Base-by-base conservation (phyloP, 495 filamentous ascomycete genomes). In the Penicillium manginii region DNA sequence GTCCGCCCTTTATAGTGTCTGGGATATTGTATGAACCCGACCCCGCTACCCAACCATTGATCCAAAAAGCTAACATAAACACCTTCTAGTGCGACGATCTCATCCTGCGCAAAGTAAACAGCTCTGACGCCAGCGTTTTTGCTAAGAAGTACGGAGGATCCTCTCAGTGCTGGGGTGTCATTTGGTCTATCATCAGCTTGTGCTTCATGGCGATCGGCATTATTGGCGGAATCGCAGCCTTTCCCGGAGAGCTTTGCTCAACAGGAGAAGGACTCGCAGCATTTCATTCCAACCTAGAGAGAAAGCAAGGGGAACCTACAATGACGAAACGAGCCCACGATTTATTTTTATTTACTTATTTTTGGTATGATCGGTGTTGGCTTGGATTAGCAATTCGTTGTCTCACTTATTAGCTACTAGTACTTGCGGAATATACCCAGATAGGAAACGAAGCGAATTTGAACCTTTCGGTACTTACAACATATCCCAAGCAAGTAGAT, bases 101-200 rank as follows among this genome's bases (percentile, higher is more conserved):
- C n/a, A 91, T 92, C 65, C 77, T 92, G 3, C 84, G 89, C 52
- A 92, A 92, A 75, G 88, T 91, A 49, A 91, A 92, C 65, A 84
- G 79, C 37, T 91, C 88, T 7, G 89, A 92, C 70, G 88, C 89
- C n/a, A 90, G 86, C 64, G 87, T 90, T 15, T 92, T 92, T 60
- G 89, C 89, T 7, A 77, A 89, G 71, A 80, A 83, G 26, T 92
- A 91, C 63, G 89, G 89, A 15, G 89, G 89, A 37, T 90, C 87
- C 2, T 90, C 87, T 18, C 88, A 88, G 59, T 92, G 89, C 78
- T 92, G 89, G 89, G 89, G 89, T 19, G 78, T 91, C 26, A 82
- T 91, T 40, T 92, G 89, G 89, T 87, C 84, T 14, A 73, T 92
- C 37, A 81, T 92, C 35, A 87, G 86, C 2, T 61, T 91, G 32